Conservation (phyloP, 805 yeast species). For the Saturnispora kantuleensis region DNA sequence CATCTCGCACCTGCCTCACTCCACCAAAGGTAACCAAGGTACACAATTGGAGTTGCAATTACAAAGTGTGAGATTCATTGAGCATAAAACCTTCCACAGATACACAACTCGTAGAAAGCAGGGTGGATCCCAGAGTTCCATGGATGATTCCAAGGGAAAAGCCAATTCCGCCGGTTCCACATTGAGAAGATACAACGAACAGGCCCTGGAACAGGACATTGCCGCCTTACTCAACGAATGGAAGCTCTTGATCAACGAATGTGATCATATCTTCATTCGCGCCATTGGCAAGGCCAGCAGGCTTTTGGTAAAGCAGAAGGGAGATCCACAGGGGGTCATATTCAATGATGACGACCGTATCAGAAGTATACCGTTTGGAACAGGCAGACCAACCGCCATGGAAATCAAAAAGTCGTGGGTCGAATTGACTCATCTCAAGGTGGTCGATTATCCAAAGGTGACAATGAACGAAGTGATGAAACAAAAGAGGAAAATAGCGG, state of each 20-base stretch:
- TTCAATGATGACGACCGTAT: conserved; percentile 50
- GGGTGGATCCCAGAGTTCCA: conserved; percentile 94
- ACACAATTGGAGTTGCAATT: conserved; percentile 40
- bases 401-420: conserved; percentile 84
- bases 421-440: conserved; percentile 51
- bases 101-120: conserved; percentile 95
- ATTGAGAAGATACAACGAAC: conserved; percentile 83
- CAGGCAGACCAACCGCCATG: conserved; percentile 72
- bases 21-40: conserved; percentile 46
- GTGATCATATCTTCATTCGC: conserved; percentile 65
- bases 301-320: conserved; percentile 9
- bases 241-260: conserved; percentile 48
- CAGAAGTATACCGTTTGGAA: conserved; percentile 75
- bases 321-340: conserved; percentile 41
- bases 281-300: conserved; percentile 60
- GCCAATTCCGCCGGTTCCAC: conserved; percentile 95
- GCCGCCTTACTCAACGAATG: conserved; percentile 56
- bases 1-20: conserved; percentile 56
- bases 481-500: conserved; percentile 24
- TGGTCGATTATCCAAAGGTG: conserved; percentile 46
- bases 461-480: conserved; percentile 23
- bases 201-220: conserved; percentile 71
- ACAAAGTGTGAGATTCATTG: conserved; percentile 56
- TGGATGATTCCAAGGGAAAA: conserved; percentile 86
- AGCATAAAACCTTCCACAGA: conserved; percentile 82